phyloP scores from a whole-genome alignment of 352 stramenopile species.

The Blastocystis sp. region DNA sequence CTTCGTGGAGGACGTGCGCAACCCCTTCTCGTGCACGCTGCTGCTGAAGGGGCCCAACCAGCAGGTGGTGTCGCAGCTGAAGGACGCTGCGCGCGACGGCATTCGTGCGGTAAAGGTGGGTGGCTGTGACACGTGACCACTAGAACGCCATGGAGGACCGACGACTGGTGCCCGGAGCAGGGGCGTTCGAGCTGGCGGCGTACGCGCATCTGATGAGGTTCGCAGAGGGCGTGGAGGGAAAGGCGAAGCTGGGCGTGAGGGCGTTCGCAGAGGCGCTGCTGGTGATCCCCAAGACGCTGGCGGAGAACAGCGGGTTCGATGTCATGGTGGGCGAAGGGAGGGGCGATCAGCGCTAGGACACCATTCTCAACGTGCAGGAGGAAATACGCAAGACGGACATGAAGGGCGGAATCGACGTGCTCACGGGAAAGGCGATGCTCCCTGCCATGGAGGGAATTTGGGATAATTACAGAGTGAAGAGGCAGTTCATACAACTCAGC shows the following conservation, averaged over 20 bases:
- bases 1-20: constrained; percentile 95
- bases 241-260: constrained; percentile 91
- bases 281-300: constrained; percentile 95
- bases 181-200: constrained; percentile 89
- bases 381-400: constrained; percentile 77
- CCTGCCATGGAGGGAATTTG: constrained; percentile 90
- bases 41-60: constrained; percentile 95
- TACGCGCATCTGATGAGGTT: constrained; percentile 77
- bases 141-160: constrained; percentile 91
- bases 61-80: constrained; percentile 96
- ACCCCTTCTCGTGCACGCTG: constrained; percentile 92
- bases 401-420: constrained; percentile 87
- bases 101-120: constrained; percentile 84
- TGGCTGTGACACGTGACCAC: background rate
- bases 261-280: constrained; percentile 94
- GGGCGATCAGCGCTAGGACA: constrained; percentile 75
- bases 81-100: constrained; percentile 95
- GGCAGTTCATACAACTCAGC: constrained; percentile 89
- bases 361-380: constrained; percentile 88
- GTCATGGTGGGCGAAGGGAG: constrained; percentile 64
- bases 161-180: constrained; percentile 87
- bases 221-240: constrained; percentile 79
- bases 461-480: constrained; percentile 97
- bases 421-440: constrained; percentile 90
- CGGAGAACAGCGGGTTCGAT: constrained; percentile 91